Evolutionary conservation across 345 rosid genomes (phyloP).

Genomic region (Hibiscus syriacus): DNA sequence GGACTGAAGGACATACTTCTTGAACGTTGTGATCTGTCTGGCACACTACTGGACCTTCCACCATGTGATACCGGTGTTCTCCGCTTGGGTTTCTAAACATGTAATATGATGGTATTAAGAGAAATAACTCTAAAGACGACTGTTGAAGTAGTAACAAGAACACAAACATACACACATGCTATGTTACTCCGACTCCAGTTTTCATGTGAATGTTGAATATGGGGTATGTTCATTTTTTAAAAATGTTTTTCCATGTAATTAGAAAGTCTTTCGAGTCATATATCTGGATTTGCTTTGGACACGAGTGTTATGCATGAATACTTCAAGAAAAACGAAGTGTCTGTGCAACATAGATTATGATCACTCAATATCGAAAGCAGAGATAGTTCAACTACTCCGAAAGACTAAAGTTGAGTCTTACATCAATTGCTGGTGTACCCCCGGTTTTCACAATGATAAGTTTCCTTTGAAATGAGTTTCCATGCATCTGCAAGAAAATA

Average conservation of each 20-base stretch:
- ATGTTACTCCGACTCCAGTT: neutral
- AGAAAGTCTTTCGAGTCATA: no score
- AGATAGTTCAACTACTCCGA: neutral
- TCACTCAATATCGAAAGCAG: neutral
- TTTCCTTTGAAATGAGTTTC: slow-evolving; percentile 30
- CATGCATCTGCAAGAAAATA: slow-evolving; percentile 7
- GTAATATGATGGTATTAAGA: slow-evolving; percentile 4
- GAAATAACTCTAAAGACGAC: neutral
- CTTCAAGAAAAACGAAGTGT: neutral
- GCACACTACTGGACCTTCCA: slow-evolving; percentile 76
- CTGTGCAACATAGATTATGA: neutral
- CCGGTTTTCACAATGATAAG: slow-evolving; percentile 74
- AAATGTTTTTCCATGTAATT: neutral
- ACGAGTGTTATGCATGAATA: neutral
- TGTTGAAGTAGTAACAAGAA: neutral
- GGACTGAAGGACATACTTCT: slow-evolving; percentile 98
- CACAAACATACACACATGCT: neutral
- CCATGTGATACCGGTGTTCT: slow-evolving; percentile 74
- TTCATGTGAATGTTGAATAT: neutral
- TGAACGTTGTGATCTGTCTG: slow-evolving; percentile 89
- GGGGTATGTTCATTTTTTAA: no score
- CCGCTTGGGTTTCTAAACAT: slow-evolving; percentile 80
- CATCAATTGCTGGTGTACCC: slow-evolving; percentile 58
- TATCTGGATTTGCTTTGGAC: neutral
- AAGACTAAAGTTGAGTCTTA: slow-evolving; percentile 32